Base-by-base conservation (phyloP, 2,329 filamentous ascomycete genomes). In the Septoria linicola region DNA sequence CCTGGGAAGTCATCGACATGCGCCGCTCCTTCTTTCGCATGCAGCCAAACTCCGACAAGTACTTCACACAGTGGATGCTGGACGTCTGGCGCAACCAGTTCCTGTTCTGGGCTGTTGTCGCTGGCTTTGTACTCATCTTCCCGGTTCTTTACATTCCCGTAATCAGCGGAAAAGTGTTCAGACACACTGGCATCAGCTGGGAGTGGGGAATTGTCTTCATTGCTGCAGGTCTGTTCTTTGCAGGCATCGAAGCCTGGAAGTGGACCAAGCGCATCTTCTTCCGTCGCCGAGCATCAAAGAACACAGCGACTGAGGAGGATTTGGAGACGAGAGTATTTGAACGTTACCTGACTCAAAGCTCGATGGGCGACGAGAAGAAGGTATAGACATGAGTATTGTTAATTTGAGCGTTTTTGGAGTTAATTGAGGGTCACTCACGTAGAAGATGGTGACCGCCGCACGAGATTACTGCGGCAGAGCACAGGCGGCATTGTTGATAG, bases 1-100 rank as follows among this genome's bases (percentile, higher is more conserved):
- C 87, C 0, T 90, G 87, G 87, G 85, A 90, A 67, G 85, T 88
- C 79, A 77, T 88, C 53, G 78, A 87, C 62, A 79, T 85, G 71
- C 82, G 86, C 17, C 80, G 84, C 36, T 84, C 80, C 6, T 87
- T 90, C 74, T 89, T 90, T 78, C 77, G 80, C 61, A 87, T 89
- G 81, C 80, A 87, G 62, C 82, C 84, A 0, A 73, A 74, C 13
- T 80, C 77, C 19, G 81, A 79, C 62, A 72, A 71, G 51, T 81
- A 82, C 64, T 76, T 84, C 50, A 83, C 81, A 0, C 81, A 86
- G 62, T 88, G 84, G 83, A 76, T 82, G 62, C 61, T 76, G 51
- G 83, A 87, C 60, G 75, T 88, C 42, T 87, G 84, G 84, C 73
- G 80, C 56, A 90, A 89, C 73, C 75, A 83, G 68, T 88, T 89